phyloP scores from a whole-genome alignment of 202 grass and related monocot species.

The Schoenoplectus tabernaemontani region DNA sequence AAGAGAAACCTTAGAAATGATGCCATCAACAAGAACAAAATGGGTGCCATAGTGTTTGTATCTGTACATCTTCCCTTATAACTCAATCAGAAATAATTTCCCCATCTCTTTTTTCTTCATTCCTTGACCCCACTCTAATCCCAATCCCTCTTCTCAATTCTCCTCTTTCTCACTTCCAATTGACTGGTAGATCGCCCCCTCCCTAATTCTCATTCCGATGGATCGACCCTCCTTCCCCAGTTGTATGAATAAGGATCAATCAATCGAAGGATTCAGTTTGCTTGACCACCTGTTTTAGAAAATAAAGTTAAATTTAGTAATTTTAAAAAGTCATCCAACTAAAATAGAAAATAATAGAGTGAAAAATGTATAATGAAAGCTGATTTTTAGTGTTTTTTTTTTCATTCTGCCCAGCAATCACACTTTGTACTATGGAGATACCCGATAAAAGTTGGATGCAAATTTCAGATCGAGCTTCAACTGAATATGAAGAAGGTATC shows the following conservation, averaged over 20 bases:
- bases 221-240: neutral
- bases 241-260: neutral
- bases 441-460: neutral
- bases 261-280: neutral
- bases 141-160: neutral
- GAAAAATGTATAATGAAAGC: no score
- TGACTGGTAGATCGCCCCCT: neutral
- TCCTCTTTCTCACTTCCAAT: slow-evolving; percentile 1
- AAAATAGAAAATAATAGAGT: no score
- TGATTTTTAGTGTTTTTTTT: neutral
- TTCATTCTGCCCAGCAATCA: neutral
- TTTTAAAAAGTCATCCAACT: no score
- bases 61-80: slow-evolving; percentile 82
- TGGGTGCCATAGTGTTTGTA: slow-evolving; percentile 87
- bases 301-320: no score
- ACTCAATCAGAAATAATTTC: slow-evolving; percentile 57
- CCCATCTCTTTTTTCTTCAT: slow-evolving; percentile 36
- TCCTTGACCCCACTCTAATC: neutral
- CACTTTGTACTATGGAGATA: neutral
- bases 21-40: slow-evolving; percentile 46
- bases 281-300: no score
- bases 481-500: no score
- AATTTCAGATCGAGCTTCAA: no score
- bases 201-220: neutral
- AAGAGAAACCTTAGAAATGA: slow-evolving; percentile 69